phyloP scores from a whole-genome alignment of 345 rosid species.

The Arabidopsis thaliana region TAIR10.1 NC_003070.9:28902001-28902500 shows the following conservation, averaged over 20 bases:
- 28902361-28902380: constrained; percentile 11
- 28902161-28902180: neutral
- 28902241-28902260: neutral
- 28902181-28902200: neutral
- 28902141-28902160: neutral
- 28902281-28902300: neutral
- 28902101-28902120: constrained; percentile 25
- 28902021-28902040: constrained; percentile 7
- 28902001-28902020: neutral
- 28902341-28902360: constrained; percentile 8
- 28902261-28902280: neutral
- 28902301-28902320: constrained; percentile 23
- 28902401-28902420: constrained; percentile 20
- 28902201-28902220: constrained; percentile 4
- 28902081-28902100: constrained; percentile 11
- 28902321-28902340: neutral
- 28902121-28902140: neutral
- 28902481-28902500: neutral
- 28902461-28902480: constrained; percentile 6
- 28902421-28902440: constrained; percentile 26
- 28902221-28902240: neutral
- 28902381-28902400: constrained; percentile 7
- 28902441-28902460: neutral
- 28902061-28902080: neutral
- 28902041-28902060: neutral